A percentile compares a stretch with the other conserved stretches of the same genome.
Evolutionary conservation across 2,329 filamentous ascomycete genomes (phyloP).

Genomic region (Neoarthrinium moseri): DNA sequence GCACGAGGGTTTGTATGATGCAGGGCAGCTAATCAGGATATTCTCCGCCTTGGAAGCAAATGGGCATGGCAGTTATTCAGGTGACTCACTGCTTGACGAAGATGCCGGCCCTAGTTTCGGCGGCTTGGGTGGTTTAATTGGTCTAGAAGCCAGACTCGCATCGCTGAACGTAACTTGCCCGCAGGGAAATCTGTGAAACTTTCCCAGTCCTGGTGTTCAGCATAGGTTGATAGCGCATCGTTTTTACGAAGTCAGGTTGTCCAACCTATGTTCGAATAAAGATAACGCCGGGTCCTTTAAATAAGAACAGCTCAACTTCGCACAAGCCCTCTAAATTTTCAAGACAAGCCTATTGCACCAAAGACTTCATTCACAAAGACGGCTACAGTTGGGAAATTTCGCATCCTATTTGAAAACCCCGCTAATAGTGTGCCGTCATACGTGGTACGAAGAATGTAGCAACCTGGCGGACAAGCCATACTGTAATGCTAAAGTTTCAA

Average conservation of each 20-base stretch:
- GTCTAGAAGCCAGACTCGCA: conserved; percentile 1
- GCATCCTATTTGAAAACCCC: too few relatives aligned
- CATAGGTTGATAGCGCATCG: too few relatives aligned
- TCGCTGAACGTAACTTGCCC: not conserved
- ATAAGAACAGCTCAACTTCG: not conserved
- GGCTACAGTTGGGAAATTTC: too few relatives aligned
- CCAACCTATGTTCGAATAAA: not conserved
- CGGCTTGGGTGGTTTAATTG: not conserved
- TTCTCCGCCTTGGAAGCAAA: conserved; percentile 4
- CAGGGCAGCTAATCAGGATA: not conserved
- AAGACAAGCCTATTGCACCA: too few relatives aligned
- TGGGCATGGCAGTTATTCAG: conserved; percentile 3
- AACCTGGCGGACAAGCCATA: too few relatives aligned
- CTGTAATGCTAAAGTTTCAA: too few relatives aligned
- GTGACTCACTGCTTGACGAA: conserved; percentile 3
- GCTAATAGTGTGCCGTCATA: too few relatives aligned
- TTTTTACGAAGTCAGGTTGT: not conserved
- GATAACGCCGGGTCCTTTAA: not conserved
- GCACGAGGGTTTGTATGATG: conserved; percentile 9
- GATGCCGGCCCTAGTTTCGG: not conserved
- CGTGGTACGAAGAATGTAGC: too few relatives aligned
- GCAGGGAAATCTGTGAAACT: too few relatives aligned
- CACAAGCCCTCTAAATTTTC: not conserved
- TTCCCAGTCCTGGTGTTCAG: too few relatives aligned
- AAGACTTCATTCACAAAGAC: too few relatives aligned